A percentile compares a stretch with the other conserved stretches of the same genome.
Evolutionary conservation across 2,329 filamentous ascomycete species (phyloP).

Genomic region (Leptographium wingfieldii): DNA sequence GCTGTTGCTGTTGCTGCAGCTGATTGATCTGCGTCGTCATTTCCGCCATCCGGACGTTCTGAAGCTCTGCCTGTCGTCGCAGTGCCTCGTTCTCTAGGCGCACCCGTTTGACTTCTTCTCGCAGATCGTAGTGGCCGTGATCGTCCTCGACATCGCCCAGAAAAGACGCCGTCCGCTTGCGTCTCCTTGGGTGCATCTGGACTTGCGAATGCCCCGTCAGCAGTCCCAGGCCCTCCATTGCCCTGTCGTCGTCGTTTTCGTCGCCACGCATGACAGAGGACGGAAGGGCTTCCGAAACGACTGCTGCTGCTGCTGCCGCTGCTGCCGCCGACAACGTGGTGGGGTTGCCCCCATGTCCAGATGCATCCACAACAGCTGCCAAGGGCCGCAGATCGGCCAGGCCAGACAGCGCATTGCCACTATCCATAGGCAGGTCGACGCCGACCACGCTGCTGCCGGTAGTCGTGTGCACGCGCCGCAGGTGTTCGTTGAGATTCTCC

Average conservation of each 20-base stretch:
- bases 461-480: slow-evolving; percentile 70
- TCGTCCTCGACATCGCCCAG: slow-evolving; percentile 15
- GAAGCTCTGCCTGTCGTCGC: slow-evolving; percentile 34
- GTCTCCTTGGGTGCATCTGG: neutral
- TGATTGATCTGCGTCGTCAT: slow-evolving; percentile 38
- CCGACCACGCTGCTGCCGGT: neutral
- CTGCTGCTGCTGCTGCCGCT: neutral
- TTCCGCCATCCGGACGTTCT: slow-evolving; percentile 30
- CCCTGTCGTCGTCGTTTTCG: neutral
- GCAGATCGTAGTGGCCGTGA: slow-evolving; percentile 35
- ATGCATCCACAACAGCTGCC: neutral
- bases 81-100: slow-evolving; percentile 52
- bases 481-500: slow-evolving; percentile 88
- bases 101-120: slow-evolving; percentile 54
- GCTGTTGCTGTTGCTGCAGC: slow-evolving; percentile 20
- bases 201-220: neutral
- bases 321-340: neutral
- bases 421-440: neutral
- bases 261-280: neutral
- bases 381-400: slow-evolving; percentile 5
- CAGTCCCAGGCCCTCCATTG: slow-evolving; percentile 6
- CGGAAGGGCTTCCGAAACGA: neutral
- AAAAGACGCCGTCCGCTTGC: slow-evolving; percentile 7
- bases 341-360: neutral
- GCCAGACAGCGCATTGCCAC: neutral